phyloP scores from a whole-genome alignment of 371 early-diverging fungal genomes.

The Nematocida major region DNA sequence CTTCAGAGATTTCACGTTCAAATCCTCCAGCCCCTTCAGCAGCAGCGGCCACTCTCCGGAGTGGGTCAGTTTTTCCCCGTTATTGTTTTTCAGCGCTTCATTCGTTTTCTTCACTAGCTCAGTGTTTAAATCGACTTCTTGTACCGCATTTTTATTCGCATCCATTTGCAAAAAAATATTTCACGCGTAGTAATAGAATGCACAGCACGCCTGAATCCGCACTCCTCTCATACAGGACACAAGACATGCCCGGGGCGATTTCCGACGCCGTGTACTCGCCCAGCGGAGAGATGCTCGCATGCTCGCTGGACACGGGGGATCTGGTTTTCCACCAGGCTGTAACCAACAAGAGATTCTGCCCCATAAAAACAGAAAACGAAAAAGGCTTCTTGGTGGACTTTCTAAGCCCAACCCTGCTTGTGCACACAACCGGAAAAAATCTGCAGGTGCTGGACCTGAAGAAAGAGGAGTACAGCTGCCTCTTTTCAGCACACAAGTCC shows the following conservation, averaged over 20 bases:
- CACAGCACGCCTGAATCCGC: neutral
- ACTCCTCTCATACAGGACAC: neutral
- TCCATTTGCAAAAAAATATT: conserved; percentile 15
- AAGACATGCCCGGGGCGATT: neutral
- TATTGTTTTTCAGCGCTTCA: neutral
- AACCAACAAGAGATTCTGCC: neutral
- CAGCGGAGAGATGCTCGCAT: conserved; percentile 21
- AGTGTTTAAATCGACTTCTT: neutral
- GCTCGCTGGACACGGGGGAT: neutral
- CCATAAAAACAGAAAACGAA: neutral
- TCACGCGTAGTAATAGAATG: conserved; percentile 5
- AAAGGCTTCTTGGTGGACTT: neutral
- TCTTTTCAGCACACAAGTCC: neutral
- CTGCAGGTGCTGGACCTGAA: conserved; percentile 9
- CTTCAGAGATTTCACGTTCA: conserved; percentile 87
- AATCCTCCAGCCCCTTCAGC: conserved; percentile 81
- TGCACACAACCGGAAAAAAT: neutral
- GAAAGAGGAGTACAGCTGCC: neutral
- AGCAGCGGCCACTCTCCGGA: conserved; percentile 51
- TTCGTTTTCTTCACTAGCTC: neutral
- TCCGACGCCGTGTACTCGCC: conserved; percentile 12
- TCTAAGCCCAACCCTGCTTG: neutral
- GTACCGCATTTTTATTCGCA: neutral
- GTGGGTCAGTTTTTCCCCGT: conserved; percentile 15
- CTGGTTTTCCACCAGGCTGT: conserved; percentile 26